Evolutionary conservation across 2,329 filamentous ascomycete genomes (phyloP).

Genomic region (Trichoderma sp.): DNA sequence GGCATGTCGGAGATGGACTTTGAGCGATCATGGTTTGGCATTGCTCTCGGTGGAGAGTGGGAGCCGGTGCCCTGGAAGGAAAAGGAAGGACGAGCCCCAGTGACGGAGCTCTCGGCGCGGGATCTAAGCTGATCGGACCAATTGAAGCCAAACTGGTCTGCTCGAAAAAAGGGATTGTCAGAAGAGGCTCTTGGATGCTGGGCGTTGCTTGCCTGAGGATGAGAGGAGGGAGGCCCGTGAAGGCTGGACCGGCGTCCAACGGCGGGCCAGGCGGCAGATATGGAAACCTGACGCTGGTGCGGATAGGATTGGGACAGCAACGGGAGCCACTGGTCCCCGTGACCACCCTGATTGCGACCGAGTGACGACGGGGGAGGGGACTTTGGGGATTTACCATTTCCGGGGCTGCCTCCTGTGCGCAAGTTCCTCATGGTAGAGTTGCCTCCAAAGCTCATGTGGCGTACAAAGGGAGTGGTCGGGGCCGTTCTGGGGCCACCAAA

Average conservation of each 20-base stretch:
- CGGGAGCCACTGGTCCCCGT: conserved; percentile 28
- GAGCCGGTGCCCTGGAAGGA: conserved; percentile 47
- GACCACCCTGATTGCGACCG: conserved; percentile 33
- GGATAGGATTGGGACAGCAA: conserved; percentile 20
- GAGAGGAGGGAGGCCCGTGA: conserved; percentile 31
- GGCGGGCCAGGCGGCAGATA: conserved; percentile 35
- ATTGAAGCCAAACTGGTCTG: conserved; percentile 87
- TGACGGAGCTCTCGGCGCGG: conserved; percentile 77
- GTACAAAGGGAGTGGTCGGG: conserved; percentile 71
- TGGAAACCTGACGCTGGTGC: conserved; percentile 28
- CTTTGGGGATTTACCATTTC: conserved; percentile 58
- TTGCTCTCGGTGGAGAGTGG: conserved; percentile 37
- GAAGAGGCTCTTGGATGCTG: conserved; percentile 56
- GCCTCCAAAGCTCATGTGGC: conserved; percentile 88
- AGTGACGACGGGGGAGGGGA: conserved; percentile 37
- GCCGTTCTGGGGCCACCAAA: conserved; percentile 51
- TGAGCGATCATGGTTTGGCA: conserved; percentile 58
- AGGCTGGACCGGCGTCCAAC: conserved; percentile 38
- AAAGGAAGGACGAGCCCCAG: conserved; percentile 56
- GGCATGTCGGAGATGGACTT: conserved; percentile 67
- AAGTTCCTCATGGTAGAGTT: conserved; percentile 66
- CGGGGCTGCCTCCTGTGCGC: conserved; percentile 55
- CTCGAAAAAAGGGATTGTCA: conserved; percentile 59
- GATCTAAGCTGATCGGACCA: conserved; percentile 95
- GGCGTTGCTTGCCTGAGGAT: conserved; percentile 58